These are phyloP conservation scores for Mycena amicta DNA, from an alignment of 768 basidiomycete genomes.

Conservation along the genomic window DNA sequence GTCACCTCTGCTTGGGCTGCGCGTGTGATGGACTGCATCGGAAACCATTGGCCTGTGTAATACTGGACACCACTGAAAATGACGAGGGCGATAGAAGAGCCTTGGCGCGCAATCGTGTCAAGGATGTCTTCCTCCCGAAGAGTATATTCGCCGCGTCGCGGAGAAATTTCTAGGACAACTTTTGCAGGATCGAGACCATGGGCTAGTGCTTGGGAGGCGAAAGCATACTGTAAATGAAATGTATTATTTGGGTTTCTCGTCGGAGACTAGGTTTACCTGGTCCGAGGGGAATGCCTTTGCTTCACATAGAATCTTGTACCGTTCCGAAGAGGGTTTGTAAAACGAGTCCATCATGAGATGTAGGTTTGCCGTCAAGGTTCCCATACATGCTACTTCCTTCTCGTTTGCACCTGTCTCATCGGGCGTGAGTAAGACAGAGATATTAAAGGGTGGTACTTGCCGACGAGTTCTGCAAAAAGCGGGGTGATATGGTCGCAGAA, in stretches of 20 bases:
- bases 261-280: constrained; percentile 57
- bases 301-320: constrained; percentile 96
- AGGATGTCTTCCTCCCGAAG: constrained; percentile 91
- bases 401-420: constrained; percentile 71
- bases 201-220: constrained; percentile 84
- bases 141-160: constrained; percentile 81
- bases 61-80: constrained; percentile 95
- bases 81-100: constrained; percentile 81
- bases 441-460: constrained; percentile 42
- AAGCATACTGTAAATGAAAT: constrained; percentile 74
- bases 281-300: constrained; percentile 95
- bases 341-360: constrained; percentile 95
- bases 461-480: constrained; percentile 79
- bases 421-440: constrained; percentile 25
- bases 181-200: constrained; percentile 77
- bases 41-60: constrained; percentile 96
- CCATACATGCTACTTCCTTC: constrained; percentile 94
- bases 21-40: constrained; percentile 80
- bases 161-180: constrained; percentile 77
- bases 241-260: constrained; percentile 14
- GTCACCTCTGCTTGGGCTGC: constrained; percentile 82
- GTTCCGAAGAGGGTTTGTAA: constrained; percentile 82
- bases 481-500: constrained; percentile 74
- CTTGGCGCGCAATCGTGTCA: constrained; percentile 68
- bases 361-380: constrained; percentile 91